These are phyloP conservation scores for Uronychia binucleata DNA, from an alignment of 73 alveolate genomes.

Conservation along the genomic window DNA sequence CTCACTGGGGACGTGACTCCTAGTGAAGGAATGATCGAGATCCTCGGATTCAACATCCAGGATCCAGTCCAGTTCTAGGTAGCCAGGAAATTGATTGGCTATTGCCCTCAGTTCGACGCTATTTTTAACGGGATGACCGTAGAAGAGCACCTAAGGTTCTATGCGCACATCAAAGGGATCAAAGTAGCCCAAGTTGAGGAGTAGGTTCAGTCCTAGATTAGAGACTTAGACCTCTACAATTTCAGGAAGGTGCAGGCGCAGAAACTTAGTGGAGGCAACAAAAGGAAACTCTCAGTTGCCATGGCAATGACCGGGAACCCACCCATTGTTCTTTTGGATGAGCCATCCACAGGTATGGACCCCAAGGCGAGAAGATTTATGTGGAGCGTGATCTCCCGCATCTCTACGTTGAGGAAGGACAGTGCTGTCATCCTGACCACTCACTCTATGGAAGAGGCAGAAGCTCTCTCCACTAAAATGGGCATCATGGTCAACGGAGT, in stretches of 20 bases:
- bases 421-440: constrained; percentile 91
- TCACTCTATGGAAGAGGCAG: constrained; percentile 98
- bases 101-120: constrained; percentile 94
- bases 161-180: constrained; percentile 78
- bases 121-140: constrained; percentile 85
- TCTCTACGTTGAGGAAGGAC: constrained; percentile 63
- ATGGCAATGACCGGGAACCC: constrained; percentile 93
- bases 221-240: constrained; percentile 55
- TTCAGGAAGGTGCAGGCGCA: constrained; percentile 56
- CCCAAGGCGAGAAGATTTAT: constrained; percentile 91
- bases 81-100: constrained; percentile 75
- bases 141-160: constrained; percentile 82
- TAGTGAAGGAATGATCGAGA: constrained; percentile 83
- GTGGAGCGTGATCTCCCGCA: constrained; percentile 89
- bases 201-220: constrained; percentile 39
- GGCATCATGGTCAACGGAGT: constrained; percentile 55
- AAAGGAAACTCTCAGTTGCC: constrained; percentile 74
- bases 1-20: constrained; percentile 93
- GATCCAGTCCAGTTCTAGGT: constrained; percentile 4
- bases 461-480: constrained; percentile 82
- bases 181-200: constrained; percentile 33
- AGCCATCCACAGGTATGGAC: constrained; percentile 94
- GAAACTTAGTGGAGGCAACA: constrained; percentile 75
- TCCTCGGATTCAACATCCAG: constrained; percentile 86
- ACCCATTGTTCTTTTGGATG: constrained; percentile 90